These are phyloP conservation scores for Trichophyton simii DNA, from an alignment of 2,329 filamentous ascomycete genomes.

Conservation along the genomic window DNA sequence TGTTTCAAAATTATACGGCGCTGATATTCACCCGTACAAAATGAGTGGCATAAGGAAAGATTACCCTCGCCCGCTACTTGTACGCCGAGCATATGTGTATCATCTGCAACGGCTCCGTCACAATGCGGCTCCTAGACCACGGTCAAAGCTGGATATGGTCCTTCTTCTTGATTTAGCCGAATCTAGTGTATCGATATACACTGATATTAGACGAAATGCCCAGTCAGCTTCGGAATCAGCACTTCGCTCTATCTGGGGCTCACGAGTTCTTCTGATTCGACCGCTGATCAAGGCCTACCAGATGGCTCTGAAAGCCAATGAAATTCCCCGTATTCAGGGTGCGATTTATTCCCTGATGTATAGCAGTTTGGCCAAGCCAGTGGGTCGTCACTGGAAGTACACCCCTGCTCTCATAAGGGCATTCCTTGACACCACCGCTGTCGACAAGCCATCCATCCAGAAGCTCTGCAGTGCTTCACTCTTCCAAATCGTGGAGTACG, in stretches of 20 bases:
- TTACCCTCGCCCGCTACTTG: slow-evolving; percentile 82
- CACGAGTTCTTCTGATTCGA: slow-evolving; percentile 77
- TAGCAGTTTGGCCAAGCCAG: slow-evolving; percentile 74
- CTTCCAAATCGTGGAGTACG: slow-evolving; percentile 83
- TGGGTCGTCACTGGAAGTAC: slow-evolving; percentile 87
- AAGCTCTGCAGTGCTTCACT: slow-evolving; percentile 69
- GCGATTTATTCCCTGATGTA: slow-evolving; percentile 83
- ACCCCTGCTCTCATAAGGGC: slow-evolving; percentile 78
- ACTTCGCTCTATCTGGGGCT: slow-evolving; percentile 78
- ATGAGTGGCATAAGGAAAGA: slow-evolving; percentile 83
- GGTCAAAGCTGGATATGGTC: slow-evolving; percentile 77
- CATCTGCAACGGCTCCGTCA: slow-evolving; percentile 88
- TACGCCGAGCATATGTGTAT: slow-evolving; percentile 87
- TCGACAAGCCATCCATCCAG: slow-evolving; percentile 91
- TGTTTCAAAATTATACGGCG: slow-evolving; percentile 68
- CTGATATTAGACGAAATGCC: slow-evolving; percentile 86
- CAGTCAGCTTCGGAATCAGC: slow-evolving; percentile 89
- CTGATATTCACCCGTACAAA: slow-evolving; percentile 85
- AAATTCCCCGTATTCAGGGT: slow-evolving; percentile 88
- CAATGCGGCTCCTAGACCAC: slow-evolving; percentile 76
- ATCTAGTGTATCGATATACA: slow-evolving; percentile 82
- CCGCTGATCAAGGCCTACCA: slow-evolving; percentile 69
- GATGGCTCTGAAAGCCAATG: slow-evolving; percentile 62
- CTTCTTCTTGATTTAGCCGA: slow-evolving; percentile 77
- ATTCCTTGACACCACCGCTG: slow-evolving; percentile 78